Evolutionary conservation across 2,329 filamentous ascomycete species (phyloP).

Genomic region (Botrytis deweyae): DNA sequence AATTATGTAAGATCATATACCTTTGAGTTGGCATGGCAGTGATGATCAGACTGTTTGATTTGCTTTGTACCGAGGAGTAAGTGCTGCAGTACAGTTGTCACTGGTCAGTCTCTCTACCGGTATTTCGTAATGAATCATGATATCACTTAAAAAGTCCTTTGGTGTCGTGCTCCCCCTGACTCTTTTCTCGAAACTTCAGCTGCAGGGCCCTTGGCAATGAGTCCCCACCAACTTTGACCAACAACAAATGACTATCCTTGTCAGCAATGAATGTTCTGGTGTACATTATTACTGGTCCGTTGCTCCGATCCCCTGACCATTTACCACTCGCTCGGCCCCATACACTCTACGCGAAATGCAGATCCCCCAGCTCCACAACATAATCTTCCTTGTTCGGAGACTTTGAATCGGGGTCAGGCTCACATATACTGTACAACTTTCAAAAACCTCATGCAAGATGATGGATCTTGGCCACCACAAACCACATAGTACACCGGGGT

Average conservation of each 20-base stretch:
- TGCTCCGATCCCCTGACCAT: not conserved
- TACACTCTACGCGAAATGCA: not conserved
- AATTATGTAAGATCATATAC: not conserved
- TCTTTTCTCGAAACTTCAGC: not conserved
- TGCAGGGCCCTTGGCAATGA: not conserved
- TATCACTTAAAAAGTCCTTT: not conserved
- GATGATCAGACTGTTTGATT: not conserved
- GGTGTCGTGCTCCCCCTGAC: not conserved
- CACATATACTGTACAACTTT: not conserved
- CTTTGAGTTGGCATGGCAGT: not conserved
- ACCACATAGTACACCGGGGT: not conserved
- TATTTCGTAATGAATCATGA: not conserved
- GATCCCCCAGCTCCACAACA: not conserved
- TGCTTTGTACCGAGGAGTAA: not conserved
- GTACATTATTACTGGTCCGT: not conserved
- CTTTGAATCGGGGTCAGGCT: slow-evolving; percentile 6
- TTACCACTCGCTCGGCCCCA: slow-evolving; percentile 2
- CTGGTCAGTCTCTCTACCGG: not conserved
- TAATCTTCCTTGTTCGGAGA: slow-evolving; percentile 9
- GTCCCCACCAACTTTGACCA: not conserved
- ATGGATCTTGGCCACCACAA: slow-evolving; percentile 13
- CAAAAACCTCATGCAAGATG: slow-evolving; percentile 11
- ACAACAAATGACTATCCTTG: not conserved
- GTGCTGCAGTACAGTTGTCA: not conserved
- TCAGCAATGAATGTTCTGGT: not conserved